Conservation (phyloP, 768 basidiomycete species). For the Russula compacta region DNA sequence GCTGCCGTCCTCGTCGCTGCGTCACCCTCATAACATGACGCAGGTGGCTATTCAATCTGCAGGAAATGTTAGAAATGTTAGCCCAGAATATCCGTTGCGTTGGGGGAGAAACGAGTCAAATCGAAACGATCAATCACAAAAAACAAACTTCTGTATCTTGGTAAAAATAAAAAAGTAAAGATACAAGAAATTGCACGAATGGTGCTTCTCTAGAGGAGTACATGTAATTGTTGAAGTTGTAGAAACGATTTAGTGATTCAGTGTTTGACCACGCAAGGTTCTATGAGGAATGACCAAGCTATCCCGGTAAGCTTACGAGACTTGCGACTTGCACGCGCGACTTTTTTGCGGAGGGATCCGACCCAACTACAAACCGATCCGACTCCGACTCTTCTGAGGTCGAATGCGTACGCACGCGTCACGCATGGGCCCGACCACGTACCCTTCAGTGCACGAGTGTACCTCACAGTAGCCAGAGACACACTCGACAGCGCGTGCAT, state of each 20-base stretch:
- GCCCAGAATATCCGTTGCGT: too few species aligned
- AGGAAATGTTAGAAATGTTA: too few species aligned
- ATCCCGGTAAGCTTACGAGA: neutral
- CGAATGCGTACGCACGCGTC: conserved; percentile 17
- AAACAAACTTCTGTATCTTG: too few species aligned
- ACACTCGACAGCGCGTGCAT: conserved; percentile 25
- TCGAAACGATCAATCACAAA: too few species aligned
- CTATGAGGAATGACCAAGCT: neutral
- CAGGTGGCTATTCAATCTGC: too few species aligned
- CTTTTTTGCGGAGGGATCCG: too few species aligned
- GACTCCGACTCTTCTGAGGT: neutral
- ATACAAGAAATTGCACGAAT: neutral
- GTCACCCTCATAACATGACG: too few species aligned
- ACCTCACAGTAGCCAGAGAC: conserved; percentile 23
- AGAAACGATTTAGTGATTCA: too few species aligned
- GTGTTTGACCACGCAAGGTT: neutral
- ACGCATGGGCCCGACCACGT: conserved; percentile 14
- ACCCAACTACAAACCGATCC: neutral
- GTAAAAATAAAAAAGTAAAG: neutral
- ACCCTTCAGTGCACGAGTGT: conserved; percentile 25
- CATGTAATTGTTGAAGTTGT: neutral
- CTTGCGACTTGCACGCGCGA: neutral
- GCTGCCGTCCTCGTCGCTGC: too few species aligned
- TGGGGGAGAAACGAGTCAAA: too few species aligned
- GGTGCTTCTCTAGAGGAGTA: neutral